Conservation (phyloP, 1,139 yeast genomes). For the Kazachstania sp. region DNA sequence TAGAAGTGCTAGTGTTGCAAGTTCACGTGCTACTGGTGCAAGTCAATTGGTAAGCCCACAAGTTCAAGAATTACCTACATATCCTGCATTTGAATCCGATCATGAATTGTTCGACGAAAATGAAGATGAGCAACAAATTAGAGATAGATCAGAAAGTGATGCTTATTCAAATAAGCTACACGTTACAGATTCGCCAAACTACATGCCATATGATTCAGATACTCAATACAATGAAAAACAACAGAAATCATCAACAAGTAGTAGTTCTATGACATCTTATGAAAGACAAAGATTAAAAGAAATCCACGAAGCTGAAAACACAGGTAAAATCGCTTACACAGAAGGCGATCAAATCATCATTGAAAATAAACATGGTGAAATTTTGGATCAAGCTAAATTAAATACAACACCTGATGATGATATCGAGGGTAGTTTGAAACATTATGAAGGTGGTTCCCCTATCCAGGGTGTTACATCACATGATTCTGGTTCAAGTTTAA, state of each 20-base stretch:
- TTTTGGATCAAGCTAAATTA: slow-evolving; percentile 40
- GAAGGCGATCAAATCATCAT: slow-evolving; percentile 65
- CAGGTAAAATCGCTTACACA: slow-evolving; percentile 46
- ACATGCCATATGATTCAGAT: slow-evolving; percentile 4
- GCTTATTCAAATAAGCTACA: background rate
- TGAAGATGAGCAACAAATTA: slow-evolving; percentile 8
- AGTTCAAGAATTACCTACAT: slow-evolving; percentile 11
- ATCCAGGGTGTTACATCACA: background rate
- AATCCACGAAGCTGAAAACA: slow-evolving; percentile 16
- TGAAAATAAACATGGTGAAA: slow-evolving; percentile 79
- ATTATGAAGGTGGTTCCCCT: background rate
- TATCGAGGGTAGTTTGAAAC: slow-evolving; percentile 8
- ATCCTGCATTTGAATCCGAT: slow-evolving; percentile 10
- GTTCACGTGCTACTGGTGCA: no score
- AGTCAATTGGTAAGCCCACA: slow-evolving; percentile 9
- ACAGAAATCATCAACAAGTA: background rate
- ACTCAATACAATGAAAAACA: slow-evolving; percentile 4
- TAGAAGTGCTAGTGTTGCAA: background rate
- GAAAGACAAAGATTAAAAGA: slow-evolving; percentile 12
- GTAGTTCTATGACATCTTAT: slow-evolving; percentile 5
- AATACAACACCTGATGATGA: slow-evolving; percentile 22
- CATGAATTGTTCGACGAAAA: slow-evolving; percentile 1
- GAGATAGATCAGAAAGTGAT: slow-evolving; percentile 4
- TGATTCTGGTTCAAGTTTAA: slow-evolving; percentile 17
- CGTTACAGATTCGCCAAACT: slow-evolving; percentile 3